These are phyloP conservation scores for Iberis pinnata DNA, from an alignment of 345 rosid species.

Conservation along the genomic window DNA sequence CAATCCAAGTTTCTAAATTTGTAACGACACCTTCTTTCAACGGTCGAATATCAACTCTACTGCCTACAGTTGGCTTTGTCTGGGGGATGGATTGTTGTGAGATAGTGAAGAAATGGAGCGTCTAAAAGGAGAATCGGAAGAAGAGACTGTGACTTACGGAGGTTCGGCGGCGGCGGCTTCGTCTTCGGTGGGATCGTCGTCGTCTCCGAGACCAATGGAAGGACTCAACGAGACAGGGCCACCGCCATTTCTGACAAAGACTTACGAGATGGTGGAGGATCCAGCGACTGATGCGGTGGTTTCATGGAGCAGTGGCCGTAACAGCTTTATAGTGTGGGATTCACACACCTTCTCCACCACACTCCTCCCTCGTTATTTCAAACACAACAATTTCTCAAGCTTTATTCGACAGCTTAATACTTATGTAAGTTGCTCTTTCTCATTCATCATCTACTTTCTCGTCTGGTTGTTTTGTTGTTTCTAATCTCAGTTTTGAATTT, in stretches of 20 bases:
- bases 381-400: conserved; percentile 68
- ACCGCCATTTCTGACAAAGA: conserved; percentile 66
- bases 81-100: too few relatives aligned
- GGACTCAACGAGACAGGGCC: conserved; percentile 71
- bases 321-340: conserved; percentile 68
- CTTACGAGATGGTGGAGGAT: conserved; percentile 66
- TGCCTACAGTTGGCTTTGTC: too few relatives aligned
- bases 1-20: neutral
- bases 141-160: conserved; percentile 39
- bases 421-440: conserved; percentile 40
- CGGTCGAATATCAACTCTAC: too few relatives aligned
- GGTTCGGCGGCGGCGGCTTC: conserved; percentile 27
- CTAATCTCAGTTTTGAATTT: conserved; percentile 19
- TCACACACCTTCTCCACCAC: conserved; percentile 41
- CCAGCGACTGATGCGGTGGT: conserved; percentile 52
- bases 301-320: conserved; percentile 55
- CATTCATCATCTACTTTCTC: neutral
- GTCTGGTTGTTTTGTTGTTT: neutral
- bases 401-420: conserved; percentile 77
- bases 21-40: neutral
- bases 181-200: conserved; percentile 36
- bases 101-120: conserved; percentile 32
- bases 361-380: conserved; percentile 63
- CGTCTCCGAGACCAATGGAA: conserved; percentile 60
- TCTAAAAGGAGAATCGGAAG: conserved; percentile 30